These are phyloP conservation scores for Dactylis glomerata DNA, from an alignment of 176 grass and related monocot genomes.

Conservation along the genomic window DNA sequence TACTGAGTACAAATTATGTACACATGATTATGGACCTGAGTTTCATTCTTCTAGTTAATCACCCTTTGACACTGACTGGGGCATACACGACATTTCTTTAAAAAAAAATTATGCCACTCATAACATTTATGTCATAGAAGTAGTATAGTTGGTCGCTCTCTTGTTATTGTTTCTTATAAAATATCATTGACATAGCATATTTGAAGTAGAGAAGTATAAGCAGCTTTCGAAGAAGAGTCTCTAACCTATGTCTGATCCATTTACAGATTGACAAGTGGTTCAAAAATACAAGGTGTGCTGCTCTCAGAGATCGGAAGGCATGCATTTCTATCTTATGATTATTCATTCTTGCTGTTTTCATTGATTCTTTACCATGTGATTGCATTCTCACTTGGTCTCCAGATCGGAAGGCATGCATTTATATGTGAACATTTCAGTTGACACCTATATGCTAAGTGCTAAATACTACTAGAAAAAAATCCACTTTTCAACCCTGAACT, in stretches of 20 bases:
- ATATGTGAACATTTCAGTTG: background rate
- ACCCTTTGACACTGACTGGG: background rate
- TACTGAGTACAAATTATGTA: background rate
- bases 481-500: background rate
- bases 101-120: background rate
- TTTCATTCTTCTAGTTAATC: slow-evolving; percentile 12
- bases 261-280: slow-evolving; percentile 92
- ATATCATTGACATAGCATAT: slow-evolving; percentile 14
- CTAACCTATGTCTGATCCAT: slow-evolving; percentile 26
- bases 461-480: background rate
- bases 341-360: slow-evolving; percentile 12
- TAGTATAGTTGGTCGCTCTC: background rate
- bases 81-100: background rate
- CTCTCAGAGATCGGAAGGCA: slow-evolving; percentile 82
- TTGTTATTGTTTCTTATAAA: slow-evolving; percentile 1
- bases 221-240: background rate
- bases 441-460: background rate
- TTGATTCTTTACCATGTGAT: background rate
- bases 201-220: background rate
- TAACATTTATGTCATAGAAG: slow-evolving; percentile 15
- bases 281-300: slow-evolving; percentile 94
- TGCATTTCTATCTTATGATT: slow-evolving; percentile 36
- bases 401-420: no score
- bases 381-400: background rate
- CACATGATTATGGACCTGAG: slow-evolving; percentile 15